Percentiles rank a stretch among this genome's conserved stretches.
Conservation (phyloP, 2,329 filamentous ascomycete species). For the Pestalotiopsis sp. region DNA sequence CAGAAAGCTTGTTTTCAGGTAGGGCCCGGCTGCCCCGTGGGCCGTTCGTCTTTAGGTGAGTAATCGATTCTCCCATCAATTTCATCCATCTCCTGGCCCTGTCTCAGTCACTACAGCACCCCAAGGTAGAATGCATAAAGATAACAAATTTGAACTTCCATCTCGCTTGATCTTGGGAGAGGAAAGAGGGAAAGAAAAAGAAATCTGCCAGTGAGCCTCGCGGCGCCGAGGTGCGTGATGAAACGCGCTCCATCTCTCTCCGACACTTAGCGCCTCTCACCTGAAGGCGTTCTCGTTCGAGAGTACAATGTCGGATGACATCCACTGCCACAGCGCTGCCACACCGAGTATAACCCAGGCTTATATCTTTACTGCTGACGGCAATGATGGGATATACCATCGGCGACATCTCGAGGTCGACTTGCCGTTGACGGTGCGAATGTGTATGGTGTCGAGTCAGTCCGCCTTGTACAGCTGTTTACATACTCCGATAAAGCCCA, state of each 20-base stretch:
- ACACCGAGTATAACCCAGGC: no score
- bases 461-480: not conserved
- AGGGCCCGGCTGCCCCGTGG: not conserved
- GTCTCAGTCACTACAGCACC: not conserved
- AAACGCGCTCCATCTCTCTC: constrained; percentile 2
- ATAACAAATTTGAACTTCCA: not conserved
- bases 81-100: not conserved
- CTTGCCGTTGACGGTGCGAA: no score
- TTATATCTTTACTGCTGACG: no score
- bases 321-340: not conserved
- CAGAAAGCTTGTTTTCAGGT: constrained; percentile 11
- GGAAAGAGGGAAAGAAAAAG: not conserved
- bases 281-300: not conserved
- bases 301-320: not conserved
- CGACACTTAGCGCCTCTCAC: constrained; percentile 3
- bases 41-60: not conserved
- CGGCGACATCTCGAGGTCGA: no score
- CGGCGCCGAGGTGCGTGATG: not conserved
- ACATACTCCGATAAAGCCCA: not conserved
- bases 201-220: not conserved
- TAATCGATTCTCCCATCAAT: not conserved
- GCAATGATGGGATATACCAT: no score
- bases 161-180: not conserved
- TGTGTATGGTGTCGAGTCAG: no score
- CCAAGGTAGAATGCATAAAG: no score